These are phyloP conservation scores for Phoma sp. DNA, from an alignment of 2,329 filamentous ascomycete species.

Conservation along the genomic window DNA sequence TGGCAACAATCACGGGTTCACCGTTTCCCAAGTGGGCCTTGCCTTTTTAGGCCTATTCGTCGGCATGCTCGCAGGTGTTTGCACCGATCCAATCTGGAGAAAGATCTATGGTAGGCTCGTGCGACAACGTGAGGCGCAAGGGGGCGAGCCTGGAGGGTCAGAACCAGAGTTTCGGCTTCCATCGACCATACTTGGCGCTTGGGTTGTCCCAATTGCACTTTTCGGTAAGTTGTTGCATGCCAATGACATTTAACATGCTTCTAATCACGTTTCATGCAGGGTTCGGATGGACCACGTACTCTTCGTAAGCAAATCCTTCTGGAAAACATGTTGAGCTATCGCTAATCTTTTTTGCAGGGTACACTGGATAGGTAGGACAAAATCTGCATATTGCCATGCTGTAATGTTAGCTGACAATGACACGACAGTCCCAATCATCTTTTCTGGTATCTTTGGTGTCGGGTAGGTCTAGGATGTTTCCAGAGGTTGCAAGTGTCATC, in stretches of 20 bases:
- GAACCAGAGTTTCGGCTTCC: conserved; percentile 90
- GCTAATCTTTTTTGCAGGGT: conserved; percentile 48
- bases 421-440: conserved; percentile 56
- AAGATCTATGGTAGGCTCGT: conserved; percentile 65
- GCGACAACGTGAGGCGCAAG: conserved; percentile 58
- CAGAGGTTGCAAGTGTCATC: conserved; percentile 24
- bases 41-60: conserved; percentile 71
- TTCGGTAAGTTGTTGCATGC: conserved; percentile 65
- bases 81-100: conserved; percentile 70
- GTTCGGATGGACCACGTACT: conserved; percentile 85
- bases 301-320: conserved; percentile 70
- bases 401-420: conserved; percentile 42
- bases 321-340: conserved; percentile 56
- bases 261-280: conserved; percentile 47
- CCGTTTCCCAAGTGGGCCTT: conserved; percentile 79
- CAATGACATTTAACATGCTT: conserved; percentile 29
- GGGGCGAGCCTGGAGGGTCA: conserved; percentile 61
- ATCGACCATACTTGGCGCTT: conserved; percentile 68
- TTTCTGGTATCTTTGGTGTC: conserved; percentile 54
- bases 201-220: conserved; percentile 78
- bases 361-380: conserved; percentile 57
- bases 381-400: conserved; percentile 27
- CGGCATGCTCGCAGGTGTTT: conserved; percentile 70
- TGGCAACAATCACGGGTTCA: conserved; percentile 73
- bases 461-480: conserved; percentile 44